These are phyloP conservation scores for Tilletia walkeri DNA, from an alignment of 1,284 basidiomycete species.

Conservation along the genomic window DNA sequence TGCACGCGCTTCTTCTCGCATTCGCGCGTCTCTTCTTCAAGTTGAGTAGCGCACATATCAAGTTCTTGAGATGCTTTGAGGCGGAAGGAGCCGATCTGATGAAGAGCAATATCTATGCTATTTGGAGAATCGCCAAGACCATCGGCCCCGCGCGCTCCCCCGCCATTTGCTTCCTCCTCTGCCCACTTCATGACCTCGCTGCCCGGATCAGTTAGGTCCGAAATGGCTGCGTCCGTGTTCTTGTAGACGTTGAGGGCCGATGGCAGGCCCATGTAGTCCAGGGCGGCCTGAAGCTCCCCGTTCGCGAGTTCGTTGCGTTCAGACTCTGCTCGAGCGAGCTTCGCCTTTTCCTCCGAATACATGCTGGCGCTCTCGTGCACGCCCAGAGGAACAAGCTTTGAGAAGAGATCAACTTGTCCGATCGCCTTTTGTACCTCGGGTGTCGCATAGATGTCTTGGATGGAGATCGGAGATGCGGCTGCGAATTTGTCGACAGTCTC, in stretches of 20 bases:
- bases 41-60: conserved; percentile 30
- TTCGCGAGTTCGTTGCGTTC: conserved; percentile 83
- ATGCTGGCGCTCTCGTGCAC: conserved; percentile 94
- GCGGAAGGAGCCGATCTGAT: conserved; percentile 23
- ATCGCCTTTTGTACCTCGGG: conserved; percentile 93
- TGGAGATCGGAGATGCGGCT: conserved; percentile 77
- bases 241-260: conserved; percentile 72
- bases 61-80: conserved; percentile 31
- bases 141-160: conserved; percentile 69
- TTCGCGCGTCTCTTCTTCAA: conserved; percentile 55
- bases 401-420: conserved; percentile 81
- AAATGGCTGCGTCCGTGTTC: conserved; percentile 58
- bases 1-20: conserved; percentile 63
- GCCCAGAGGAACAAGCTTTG: conserved; percentile 81
- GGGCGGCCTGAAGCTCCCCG: conserved; percentile 72
- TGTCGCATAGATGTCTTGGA: conserved; percentile 88
- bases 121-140: conserved; percentile 56
- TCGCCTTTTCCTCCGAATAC: conserved; percentile 98
- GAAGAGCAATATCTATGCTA: conserved; percentile 37
- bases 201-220: conserved; percentile 64
- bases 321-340: conserved; percentile 82
- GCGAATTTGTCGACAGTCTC: conserved; percentile 75
- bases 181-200: conserved; percentile 73
- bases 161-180: conserved; percentile 67
- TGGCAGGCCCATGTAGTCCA: conserved; percentile 81